Percentiles rank a stretch among this genome's conserved stretches.
phyloP scores from a whole-genome alignment of 805 yeast species.

The Scheffersomyces coipomensis region DNA sequence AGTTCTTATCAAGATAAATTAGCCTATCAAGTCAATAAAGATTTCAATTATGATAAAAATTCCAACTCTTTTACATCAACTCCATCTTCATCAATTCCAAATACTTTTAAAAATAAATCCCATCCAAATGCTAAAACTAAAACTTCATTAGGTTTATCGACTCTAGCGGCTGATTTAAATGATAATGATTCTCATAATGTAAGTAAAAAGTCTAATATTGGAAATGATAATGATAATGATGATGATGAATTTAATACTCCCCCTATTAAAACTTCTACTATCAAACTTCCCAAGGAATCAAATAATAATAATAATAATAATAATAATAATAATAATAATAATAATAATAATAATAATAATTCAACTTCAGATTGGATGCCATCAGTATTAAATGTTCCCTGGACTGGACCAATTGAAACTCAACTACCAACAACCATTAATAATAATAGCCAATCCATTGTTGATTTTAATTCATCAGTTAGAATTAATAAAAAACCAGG shows the following conservation, averaged over 20 bases:
- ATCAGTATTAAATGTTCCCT: constrained; percentile 31
- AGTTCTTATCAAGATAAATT: constrained; percentile 27
- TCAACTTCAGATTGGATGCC: constrained; percentile 46
- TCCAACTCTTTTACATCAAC: constrained; percentile 7
- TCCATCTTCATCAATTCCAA: constrained; percentile 33
- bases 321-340: constrained; percentile 5
- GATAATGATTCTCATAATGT: neutral
- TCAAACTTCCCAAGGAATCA: constrained; percentile 2
- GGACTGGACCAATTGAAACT: constrained; percentile 17
- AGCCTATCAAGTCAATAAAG: constrained; percentile 31
- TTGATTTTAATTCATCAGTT: constrained; percentile 18
- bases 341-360: constrained; percentile 5
- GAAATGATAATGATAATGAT: too few relatives aligned
- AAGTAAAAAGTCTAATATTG: neutral
- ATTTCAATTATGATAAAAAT: constrained; percentile 22
- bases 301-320: constrained; percentile 5
- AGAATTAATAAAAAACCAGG: constrained; percentile 16
- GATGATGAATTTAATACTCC: constrained; percentile 3
- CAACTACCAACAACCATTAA: too few relatives aligned
- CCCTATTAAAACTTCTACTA: constrained; percentile 25
- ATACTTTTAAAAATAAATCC: constrained; percentile 44
- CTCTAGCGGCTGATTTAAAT: neutral
- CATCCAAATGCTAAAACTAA: constrained; percentile 45
- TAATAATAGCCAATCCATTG: neutral
- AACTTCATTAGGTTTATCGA: constrained; percentile 18